phyloP scores from a whole-genome alignment of 139 green algal genomes.

The Volvox africanus region DNA sequence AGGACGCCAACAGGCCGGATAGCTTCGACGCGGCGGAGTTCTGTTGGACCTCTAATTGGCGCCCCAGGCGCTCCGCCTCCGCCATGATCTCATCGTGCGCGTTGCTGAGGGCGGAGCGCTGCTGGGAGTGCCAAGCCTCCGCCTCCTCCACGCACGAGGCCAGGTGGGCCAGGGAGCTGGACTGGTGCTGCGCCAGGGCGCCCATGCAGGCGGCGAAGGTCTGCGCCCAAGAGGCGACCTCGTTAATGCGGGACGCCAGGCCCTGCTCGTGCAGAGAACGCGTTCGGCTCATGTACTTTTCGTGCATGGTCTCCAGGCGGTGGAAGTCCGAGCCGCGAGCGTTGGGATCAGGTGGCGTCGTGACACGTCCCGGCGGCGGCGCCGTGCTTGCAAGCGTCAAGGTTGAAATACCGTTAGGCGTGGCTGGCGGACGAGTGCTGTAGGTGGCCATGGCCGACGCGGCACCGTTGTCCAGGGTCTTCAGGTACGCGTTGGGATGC shows the following conservation, averaged over 20 bases:
- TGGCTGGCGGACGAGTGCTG: slow-evolving; percentile 13
- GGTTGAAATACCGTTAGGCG: not conserved
- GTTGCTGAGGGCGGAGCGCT: not conserved
- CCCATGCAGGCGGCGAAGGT: slow-evolving; percentile 46
- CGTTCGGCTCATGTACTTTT: slow-evolving; percentile 45
- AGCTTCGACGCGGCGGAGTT: slow-evolving; percentile 3
- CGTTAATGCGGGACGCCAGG: not conserved
- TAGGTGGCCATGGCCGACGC: slow-evolving; percentile 5
- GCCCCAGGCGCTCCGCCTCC: slow-evolving; percentile 20
- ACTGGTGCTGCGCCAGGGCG: slow-evolving; percentile 48
- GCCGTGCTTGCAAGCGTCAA: not conserved
- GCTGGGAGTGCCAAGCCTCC: slow-evolving; percentile 35
- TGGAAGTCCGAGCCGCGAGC: slow-evolving; percentile 37
- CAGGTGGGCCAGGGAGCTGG: slow-evolving; percentile 23
- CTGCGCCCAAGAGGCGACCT: slow-evolving; percentile 23
- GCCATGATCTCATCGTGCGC: slow-evolving; percentile 9
- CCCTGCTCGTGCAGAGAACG: slow-evolving; percentile 32
- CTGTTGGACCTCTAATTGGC: slow-evolving; percentile 26
- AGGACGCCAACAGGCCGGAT: slow-evolving; percentile 11
- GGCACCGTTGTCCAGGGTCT: slow-evolving; percentile 29
- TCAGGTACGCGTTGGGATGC: slow-evolving; percentile 38
- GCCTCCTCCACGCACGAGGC: slow-evolving; percentile 39
- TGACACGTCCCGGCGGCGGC: not conserved
- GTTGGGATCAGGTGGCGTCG: slow-evolving; percentile 1
- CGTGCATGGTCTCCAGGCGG: slow-evolving; percentile 41